phyloP scores from a whole-genome alignment of 2,329 filamentous ascomycete genomes.

The Helicocarpus griseus region DNA sequence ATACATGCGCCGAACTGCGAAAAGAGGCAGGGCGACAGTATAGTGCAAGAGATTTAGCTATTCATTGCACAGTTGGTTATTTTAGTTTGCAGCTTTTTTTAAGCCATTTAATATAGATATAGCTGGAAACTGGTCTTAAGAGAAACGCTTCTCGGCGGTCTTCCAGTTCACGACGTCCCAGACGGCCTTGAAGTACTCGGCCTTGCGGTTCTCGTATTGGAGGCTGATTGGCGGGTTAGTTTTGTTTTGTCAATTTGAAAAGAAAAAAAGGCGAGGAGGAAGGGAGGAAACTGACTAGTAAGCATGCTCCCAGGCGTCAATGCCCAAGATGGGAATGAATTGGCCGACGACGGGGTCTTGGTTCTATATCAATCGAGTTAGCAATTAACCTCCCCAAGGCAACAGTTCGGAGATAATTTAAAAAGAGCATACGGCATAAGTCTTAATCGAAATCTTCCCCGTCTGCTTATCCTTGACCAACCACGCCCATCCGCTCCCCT shows the following conservation, averaged over 20 bases:
- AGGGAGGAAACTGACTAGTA: conserved; percentile 55
- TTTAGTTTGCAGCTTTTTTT: too few species aligned
- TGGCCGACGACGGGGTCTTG: conserved; percentile 82
- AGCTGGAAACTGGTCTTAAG: conserved; percentile 30
- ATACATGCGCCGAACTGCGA: too few species aligned
- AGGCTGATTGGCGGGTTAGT: conserved; percentile 40
- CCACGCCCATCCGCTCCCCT: conserved; percentile 57
- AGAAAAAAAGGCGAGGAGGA: background rate
- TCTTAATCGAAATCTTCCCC: conserved; percentile 46
- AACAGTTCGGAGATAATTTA: background rate
- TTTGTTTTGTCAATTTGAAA: background rate
- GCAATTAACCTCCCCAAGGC: background rate
- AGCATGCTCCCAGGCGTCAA: conserved; percentile 94
- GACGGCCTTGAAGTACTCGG: conserved; percentile 85
- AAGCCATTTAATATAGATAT: too few species aligned
- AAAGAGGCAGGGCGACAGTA: too few species aligned
- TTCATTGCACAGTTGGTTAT: too few species aligned
- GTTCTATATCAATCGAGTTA: conserved; percentile 40
- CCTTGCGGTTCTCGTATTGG: conserved; percentile 95
- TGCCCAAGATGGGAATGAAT: conserved; percentile 71
- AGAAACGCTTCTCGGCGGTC: conserved; percentile 68
- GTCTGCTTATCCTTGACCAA: conserved; percentile 54
- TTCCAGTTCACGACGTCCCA: conserved; percentile 98
- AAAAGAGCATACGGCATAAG: conserved; percentile 47
- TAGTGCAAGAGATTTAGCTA: too few species aligned